These are phyloP conservation scores for Polytolypa hystricis DNA, from an alignment of 2,329 filamentous ascomycete genomes.

Conservation along the genomic window DNA sequence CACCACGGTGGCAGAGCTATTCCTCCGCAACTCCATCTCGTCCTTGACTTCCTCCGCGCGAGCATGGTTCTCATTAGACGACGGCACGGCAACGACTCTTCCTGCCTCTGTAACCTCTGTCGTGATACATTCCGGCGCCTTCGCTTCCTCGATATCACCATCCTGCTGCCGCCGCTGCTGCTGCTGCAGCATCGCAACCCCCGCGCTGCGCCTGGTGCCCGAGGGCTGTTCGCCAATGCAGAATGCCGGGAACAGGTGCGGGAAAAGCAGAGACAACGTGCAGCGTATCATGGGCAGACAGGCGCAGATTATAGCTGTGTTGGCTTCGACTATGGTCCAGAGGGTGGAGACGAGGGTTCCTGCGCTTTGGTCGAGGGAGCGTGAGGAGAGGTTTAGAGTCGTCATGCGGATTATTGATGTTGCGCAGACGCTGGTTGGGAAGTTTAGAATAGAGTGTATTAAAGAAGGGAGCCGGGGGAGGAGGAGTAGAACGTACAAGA, in stretches of 20 bases:
- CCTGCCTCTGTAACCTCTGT: too few species aligned
- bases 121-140: background rate
- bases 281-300: constrained; percentile 27
- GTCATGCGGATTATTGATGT: constrained; percentile 24
- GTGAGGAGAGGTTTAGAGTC: constrained; percentile 19
- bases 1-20: too few species aligned
- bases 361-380: constrained; percentile 14
- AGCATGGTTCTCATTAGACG: too few species aligned
- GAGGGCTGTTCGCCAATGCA: background rate
- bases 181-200: background rate
- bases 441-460: background rate
- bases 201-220: background rate
- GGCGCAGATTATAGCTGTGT: constrained; percentile 27
- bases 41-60: too few species aligned
- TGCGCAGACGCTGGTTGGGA: constrained; percentile 15
- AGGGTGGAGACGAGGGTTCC: constrained; percentile 22
- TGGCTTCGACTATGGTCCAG: constrained; percentile 28
- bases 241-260: constrained; percentile 11
- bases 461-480: background rate
- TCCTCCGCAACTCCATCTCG: too few species aligned
- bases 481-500: constrained; percentile 21
- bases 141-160: background rate
- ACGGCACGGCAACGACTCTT: too few species aligned
- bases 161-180: background rate
- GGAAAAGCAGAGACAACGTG: constrained; percentile 15